Evolutionary conservation across 495 filamentous ascomycete genomes (phyloP).

Genomic region (Peziza echinospora): DNA sequence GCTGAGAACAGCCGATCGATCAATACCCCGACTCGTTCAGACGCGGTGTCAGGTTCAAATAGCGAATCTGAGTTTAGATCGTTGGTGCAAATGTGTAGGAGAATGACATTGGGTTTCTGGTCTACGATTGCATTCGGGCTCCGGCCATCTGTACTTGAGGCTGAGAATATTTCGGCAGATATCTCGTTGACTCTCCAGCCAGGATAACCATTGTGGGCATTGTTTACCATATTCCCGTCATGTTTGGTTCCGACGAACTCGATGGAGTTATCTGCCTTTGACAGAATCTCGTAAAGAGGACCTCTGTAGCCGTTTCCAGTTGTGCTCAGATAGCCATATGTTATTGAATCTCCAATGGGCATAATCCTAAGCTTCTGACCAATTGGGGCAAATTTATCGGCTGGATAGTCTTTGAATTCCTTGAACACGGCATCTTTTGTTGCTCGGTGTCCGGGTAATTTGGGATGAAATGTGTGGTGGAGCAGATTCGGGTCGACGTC

Average conservation of each 20-base stretch:
- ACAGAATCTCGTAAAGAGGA: not conserved
- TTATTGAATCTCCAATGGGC: not conserved
- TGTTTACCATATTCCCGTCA: not conserved
- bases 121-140: no score
- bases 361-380: no score
- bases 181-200: not conserved
- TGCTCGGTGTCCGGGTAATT: no score
- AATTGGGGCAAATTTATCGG: no score
- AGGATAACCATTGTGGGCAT: no score
- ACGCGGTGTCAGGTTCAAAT: not conserved
- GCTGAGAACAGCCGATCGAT: not conserved
- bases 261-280: not conserved
- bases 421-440: no score
- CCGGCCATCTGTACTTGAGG: no score
- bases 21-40: not conserved
- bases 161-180: no score
- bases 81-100: not conserved
- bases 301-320: not conserved
- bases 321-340: not conserved
- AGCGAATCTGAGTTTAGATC: no score
- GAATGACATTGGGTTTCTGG: not conserved
- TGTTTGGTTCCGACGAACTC: not conserved
- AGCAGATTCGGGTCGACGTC: no score
- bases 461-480: no score
- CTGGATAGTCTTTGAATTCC: no score